Conservation (phyloP, 192 early-diverging fungal genomes). For the Paraglomus brasilianum region DNA sequence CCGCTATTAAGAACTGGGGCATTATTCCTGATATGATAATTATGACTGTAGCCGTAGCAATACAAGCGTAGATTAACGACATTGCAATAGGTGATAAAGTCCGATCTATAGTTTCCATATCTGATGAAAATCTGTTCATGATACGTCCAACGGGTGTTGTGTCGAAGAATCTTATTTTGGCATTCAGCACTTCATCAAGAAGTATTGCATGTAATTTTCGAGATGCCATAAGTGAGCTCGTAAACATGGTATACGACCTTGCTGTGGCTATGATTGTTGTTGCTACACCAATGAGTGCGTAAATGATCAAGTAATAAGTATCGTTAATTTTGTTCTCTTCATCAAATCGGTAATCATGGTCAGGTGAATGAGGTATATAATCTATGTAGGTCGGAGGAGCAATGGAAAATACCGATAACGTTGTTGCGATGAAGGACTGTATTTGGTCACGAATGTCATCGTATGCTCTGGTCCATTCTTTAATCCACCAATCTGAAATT, state of each 20-base stretch:
- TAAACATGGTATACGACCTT: constrained; percentile 44
- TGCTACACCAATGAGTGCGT: constrained; percentile 56
- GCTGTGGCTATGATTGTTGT: constrained; percentile 41
- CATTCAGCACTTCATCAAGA: constrained; percentile 56
- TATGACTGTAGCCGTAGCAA: constrained; percentile 58
- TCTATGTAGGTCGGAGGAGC: not conserved
- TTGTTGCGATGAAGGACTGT: not conserved
- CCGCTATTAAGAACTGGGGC: constrained; percentile 71
- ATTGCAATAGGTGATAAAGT: constrained; percentile 48
- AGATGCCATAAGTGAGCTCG: constrained; percentile 58
- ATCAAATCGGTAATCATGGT: constrained; percentile 34
- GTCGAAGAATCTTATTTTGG: constrained; percentile 87
- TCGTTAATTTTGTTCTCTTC: constrained; percentile 43
- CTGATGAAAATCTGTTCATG: constrained; percentile 83
- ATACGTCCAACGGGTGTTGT: constrained; percentile 75
- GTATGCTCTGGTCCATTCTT: constrained; percentile 29
- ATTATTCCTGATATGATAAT: constrained; percentile 64
- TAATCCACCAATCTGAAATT: constrained; percentile 27
- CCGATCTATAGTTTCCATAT: constrained; percentile 83
- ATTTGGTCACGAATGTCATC: not conserved
- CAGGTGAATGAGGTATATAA: constrained; percentile 9
- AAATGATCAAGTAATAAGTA: constrained; percentile 62
- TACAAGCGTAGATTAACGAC: constrained; percentile 51
- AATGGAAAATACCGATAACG: not conserved
- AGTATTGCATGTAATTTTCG: constrained; percentile 55